Base-by-base conservation (phyloP, 2,329 filamentous ascomycete genomes). In the Mycosphaerella arachidis region DNA sequence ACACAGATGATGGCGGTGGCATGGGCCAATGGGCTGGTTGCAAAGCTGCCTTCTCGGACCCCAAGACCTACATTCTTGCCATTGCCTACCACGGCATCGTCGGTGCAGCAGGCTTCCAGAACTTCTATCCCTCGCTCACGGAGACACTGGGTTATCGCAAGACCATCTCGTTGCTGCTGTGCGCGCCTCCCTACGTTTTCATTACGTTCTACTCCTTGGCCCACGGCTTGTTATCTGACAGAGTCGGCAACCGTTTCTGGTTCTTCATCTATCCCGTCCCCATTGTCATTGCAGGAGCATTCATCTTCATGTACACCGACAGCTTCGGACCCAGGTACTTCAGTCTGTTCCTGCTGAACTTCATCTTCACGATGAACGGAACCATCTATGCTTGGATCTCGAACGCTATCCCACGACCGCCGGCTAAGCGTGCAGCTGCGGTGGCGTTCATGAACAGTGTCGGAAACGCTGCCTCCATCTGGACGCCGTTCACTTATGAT, bases 401-500 rank as follows among this genome's bases (percentile, higher is more conserved):
- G 51, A 90, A 89, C 70, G 88, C 86, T 1, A 80, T 93, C 55
- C 89, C 89, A 0, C 83, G 89, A 5, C 90, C 90, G 3, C 87
- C 89, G 0, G 86, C 89, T 1, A 92, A 92, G 76, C 83, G 88
- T 61, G 86, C 86, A 2, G 84, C 88, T 0, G 88, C 88, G 0
- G 73, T 93, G 5, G 90, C 89, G 0, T 86, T 88, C 62, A 90
- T 92, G 74, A 93, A 93, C 70, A 86, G 86, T 1, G 79, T 90
- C 9, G 84, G 82, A 18, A 91, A 92, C 71, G 79, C 81, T 10
- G 84, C 84, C 46, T 85, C 82, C 52, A 92, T 92, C 64, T 92
- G 71, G 71, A 77, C 75, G 8, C 75, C 75, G 0, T 77, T 74
- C 62, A 77, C 73, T 1, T 78, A 78, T 59, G 66, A 61, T 18